Evolutionary conservation across 257 asterid genomes (phyloP).

Genomic region (Rauvolfia tetraphylla): DNA sequence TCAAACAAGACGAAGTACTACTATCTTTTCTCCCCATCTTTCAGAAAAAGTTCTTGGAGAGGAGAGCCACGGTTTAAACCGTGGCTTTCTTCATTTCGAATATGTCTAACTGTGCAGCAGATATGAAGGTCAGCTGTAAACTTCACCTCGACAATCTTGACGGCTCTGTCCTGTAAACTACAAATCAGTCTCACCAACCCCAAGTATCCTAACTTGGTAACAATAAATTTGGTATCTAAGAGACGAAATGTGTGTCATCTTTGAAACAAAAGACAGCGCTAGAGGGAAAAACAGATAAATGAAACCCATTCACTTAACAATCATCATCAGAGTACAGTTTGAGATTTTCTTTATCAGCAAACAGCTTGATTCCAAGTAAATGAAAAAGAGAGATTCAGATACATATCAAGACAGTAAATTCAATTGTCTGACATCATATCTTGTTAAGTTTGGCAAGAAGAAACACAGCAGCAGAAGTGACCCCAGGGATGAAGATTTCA

Average conservation of each 20-base stretch:
- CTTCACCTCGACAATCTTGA: too few relatives aligned
- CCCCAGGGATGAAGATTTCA: conserved; percentile 47
- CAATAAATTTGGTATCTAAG: not conserved
- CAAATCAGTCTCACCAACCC: not conserved
- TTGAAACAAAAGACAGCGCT: not conserved
- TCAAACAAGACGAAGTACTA: not conserved
- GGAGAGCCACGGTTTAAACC: too few relatives aligned
- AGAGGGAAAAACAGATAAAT: not conserved
- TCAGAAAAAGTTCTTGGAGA: too few relatives aligned
- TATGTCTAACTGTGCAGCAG: too few relatives aligned
- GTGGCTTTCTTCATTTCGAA: not conserved
- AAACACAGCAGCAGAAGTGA: conserved; percentile 62
- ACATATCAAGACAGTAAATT: not conserved
- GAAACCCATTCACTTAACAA: not conserved
- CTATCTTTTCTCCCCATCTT: too few relatives aligned
- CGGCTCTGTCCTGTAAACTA: too few relatives aligned
- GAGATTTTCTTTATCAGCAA: not conserved
- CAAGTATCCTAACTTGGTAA: not conserved
- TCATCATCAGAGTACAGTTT: not conserved
- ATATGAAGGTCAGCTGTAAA: too few relatives aligned
- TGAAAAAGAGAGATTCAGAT: not conserved
- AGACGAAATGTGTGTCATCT: not conserved
- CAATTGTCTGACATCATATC: conserved; percentile 24
- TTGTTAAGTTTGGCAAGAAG: conserved; percentile 55
- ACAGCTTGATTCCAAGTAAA: not conserved